These are phyloP conservation scores for Trypanosomatidae sp. DNA, from an alignment of 208 protist species.

Conservation along the genomic window DNA sequence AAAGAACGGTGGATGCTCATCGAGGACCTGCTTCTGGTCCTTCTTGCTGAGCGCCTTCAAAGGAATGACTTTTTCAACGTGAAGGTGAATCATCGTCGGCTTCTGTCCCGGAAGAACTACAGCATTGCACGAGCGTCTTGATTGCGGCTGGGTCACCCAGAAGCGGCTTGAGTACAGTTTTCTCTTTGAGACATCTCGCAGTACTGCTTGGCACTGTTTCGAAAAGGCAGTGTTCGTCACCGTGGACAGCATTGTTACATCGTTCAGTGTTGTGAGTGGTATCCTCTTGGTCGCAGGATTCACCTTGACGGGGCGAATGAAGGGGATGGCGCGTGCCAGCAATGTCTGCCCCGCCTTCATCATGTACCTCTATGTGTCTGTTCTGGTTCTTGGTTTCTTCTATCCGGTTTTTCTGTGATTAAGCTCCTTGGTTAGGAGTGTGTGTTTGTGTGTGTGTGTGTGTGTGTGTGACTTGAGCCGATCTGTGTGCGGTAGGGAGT, in stretches of 20 bases:
- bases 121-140: constrained; percentile 70
- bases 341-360: constrained; percentile 7
- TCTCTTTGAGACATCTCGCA: constrained; percentile 40
- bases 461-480: background rate
- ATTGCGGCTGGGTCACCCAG: constrained; percentile 83
- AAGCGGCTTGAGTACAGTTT: constrained; percentile 60
- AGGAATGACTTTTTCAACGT: constrained; percentile 80
- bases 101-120: constrained; percentile 64
- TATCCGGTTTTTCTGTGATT: background rate
- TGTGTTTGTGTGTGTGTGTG: background rate
- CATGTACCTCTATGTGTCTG: background rate
- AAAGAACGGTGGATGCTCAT: constrained; percentile 88
- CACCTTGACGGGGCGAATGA: constrained; percentile 8
- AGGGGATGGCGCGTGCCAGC: constrained; percentile 10
- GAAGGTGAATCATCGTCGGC: constrained; percentile 66
- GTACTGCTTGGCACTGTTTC: constrained; percentile 39
- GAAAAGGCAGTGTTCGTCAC: constrained; percentile 82
- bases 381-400: background rate
- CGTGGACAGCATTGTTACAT: constrained; percentile 66
- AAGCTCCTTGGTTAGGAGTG: background rate
- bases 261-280: constrained; percentile 17
- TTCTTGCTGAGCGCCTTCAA: constrained; percentile 51
- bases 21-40: constrained; percentile 69
- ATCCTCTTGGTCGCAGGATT: background rate
- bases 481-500: background rate